Base-by-base conservation (phyloP, 257 asterid genomes). In the Solanum pennellii region DNA sequence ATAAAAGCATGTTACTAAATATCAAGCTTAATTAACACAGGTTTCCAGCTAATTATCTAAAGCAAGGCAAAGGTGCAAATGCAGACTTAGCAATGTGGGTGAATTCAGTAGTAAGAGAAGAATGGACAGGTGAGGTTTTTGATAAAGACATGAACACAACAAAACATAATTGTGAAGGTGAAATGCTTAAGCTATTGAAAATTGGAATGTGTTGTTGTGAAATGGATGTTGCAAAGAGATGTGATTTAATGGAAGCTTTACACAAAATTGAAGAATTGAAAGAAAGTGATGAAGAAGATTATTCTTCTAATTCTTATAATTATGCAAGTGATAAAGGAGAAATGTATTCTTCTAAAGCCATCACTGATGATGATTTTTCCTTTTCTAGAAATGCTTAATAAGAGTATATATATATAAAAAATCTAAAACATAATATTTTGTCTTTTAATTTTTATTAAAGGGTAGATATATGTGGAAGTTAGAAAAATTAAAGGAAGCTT, bases 181-280 rank as follows among this genome's bases (percentile, higher is more conserved):
- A 91, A 80, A 95, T 95, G 95, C 86, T 95, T 84, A 93, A 94
- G 91, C 88, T 95, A 7, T 83, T 95, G 88, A 93, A 92, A 82
- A 95, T 95, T 20, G 98, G 96, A 12, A 91, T 95, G 95, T 90
- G 95, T 60, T 94, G 98, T 59, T 94, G 96, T 83, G 96, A 94
- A 82, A 56, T 88, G 92, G 87, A 56, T 76, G 91, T 90, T 82
- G 95, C 89, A 69, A 90, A 69, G 88, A 91, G 97, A 88, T 92
- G 94, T 93, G 94, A 88, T 39, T 82, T 95, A 79, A 77, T 33
- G 21, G 93, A 89, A 84, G 97, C 95, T 14, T 87, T 88, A 5
- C 93, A 91, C 86, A 92, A 69, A 74, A 92, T 95, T 79, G 94
- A 91, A 88, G 93, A 89, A 89, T 49, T 93, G 89, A 91, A 85